Evolutionary conservation across 169 alveolate species (phyloP).

Genomic region (Cryptosporidium bovis): DNA sequence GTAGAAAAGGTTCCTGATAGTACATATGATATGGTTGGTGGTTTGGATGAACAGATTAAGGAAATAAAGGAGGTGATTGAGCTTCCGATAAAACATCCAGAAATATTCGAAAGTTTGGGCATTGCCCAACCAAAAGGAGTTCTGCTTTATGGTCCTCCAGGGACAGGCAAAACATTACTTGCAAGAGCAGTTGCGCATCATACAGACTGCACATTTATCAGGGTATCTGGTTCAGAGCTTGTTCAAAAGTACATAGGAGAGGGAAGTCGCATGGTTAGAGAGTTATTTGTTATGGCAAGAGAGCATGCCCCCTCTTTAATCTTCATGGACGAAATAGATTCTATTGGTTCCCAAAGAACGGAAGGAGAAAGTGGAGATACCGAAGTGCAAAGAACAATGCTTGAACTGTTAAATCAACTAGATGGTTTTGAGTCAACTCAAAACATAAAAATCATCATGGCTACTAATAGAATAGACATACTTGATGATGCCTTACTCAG

Average conservation of each 20-base stretch:
- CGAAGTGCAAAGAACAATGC: constrained; percentile 90
- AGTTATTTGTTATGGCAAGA: constrained; percentile 97
- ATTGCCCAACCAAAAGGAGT: constrained; percentile 97
- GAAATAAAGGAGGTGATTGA: constrained; percentile 99
- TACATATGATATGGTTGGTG: constrained; percentile 99
- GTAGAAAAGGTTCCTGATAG: constrained; percentile 99
- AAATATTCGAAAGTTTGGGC: constrained; percentile 97
- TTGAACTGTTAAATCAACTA: constrained; percentile 81
- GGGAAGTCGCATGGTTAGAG: constrained; percentile 99
- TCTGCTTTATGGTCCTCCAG: constrained; percentile 87
- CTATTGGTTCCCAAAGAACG: constrained; percentile 94
- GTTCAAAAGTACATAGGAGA: constrained; percentile 99
- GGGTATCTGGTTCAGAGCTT: constrained; percentile 98
- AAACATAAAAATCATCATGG: constrained; percentile 89
- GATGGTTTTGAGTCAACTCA: constrained; percentile 90
- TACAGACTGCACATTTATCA: constrained; percentile 98
- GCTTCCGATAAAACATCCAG: constrained; percentile 99
- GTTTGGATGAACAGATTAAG: constrained; percentile 96
- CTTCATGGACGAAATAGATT: constrained; percentile 98
- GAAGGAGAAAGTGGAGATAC: constrained; percentile 94
- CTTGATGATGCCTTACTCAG: constrained; percentile 89
- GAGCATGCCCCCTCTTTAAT: constrained; percentile 96
- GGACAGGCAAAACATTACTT: constrained; percentile 95
- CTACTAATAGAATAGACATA: constrained; percentile 89
- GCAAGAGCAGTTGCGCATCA: constrained; percentile 99